Conservation (phyloP, 495 filamentous ascomycete genomes). For the Cercophora sp. region DNA sequence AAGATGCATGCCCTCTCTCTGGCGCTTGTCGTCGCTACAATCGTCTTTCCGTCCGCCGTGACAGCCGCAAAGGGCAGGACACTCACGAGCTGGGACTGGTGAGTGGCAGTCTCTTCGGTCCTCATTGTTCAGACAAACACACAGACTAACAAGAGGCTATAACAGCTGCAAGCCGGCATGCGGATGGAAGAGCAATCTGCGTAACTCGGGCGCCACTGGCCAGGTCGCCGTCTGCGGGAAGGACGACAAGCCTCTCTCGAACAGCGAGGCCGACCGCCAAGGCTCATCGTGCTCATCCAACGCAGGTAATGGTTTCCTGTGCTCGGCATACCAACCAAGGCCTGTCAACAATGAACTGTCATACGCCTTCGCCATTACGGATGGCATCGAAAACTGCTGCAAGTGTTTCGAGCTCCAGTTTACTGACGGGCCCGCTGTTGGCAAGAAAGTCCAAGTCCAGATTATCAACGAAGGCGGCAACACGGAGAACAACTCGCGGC, state of each 20-base stretch:
- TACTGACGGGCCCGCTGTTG: slow-evolving; percentile 11
- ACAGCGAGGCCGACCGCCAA: slow-evolving; percentile 1
- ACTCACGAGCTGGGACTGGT: slow-evolving; percentile 20
- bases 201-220: slow-evolving; percentile 8
- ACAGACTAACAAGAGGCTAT: background rate
- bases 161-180: slow-evolving; percentile 21
- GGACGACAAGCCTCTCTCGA: slow-evolving; percentile 7
- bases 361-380: slow-evolving; percentile 16
- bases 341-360: slow-evolving; percentile 12
- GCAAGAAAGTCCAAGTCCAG: slow-evolving; percentile 17
- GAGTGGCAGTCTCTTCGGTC: background rate
- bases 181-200: slow-evolving; percentile 12
- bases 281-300: slow-evolving; percentile 3
- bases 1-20: too few species aligned
- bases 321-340: slow-evolving; percentile 12
- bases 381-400: slow-evolving; percentile 22
- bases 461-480: slow-evolving; percentile 19
- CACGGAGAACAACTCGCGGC: background rate
- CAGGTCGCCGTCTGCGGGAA: slow-evolving; percentile 10
- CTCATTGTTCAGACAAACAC: background rate
- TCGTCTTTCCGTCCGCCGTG: too few species aligned
- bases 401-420: slow-evolving; percentile 17
- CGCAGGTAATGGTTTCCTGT: slow-evolving; percentile 17
- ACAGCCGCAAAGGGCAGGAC: too few species aligned
- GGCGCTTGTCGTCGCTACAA: too few species aligned